These are phyloP conservation scores for Pestalotiopsis sp. DNA, from an alignment of 2,329 filamentous ascomycete genomes.

Conservation along the genomic window DNA sequence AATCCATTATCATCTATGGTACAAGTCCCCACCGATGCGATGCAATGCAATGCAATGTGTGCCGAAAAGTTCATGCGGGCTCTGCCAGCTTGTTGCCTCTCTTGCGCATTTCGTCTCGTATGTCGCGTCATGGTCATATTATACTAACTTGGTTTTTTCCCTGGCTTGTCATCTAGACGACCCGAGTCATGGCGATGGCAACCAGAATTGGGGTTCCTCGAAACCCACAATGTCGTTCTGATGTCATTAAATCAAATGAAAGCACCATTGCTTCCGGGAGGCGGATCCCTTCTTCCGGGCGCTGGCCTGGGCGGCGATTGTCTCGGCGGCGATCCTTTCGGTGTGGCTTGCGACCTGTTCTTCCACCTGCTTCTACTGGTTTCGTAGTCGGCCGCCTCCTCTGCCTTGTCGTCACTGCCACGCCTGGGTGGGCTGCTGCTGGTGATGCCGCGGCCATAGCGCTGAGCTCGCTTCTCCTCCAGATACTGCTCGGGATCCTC, in stretches of 20 bases:
- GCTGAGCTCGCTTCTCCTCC: slow-evolving; percentile 29
- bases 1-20: neutral
- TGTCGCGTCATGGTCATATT: slow-evolving; percentile 1
- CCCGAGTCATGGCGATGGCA: neutral
- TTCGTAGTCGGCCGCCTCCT: slow-evolving; percentile 25
- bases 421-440: slow-evolving; percentile 30
- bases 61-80: neutral
- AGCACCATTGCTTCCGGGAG: slow-evolving; percentile 18
- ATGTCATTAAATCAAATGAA: slow-evolving; percentile 7
- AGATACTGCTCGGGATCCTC: slow-evolving; percentile 28
- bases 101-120: neutral
- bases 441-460: slow-evolving; percentile 45
- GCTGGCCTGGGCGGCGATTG: slow-evolving; percentile 19
- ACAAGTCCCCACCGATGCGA: neutral
- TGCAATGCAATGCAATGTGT: neutral
- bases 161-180: neutral
- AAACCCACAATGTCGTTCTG: neutral
- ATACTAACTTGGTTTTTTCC: neutral
- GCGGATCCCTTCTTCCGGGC: slow-evolving; percentile 3
- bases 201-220: neutral
- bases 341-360: slow-evolving; percentile 22
- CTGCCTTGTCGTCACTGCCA: slow-evolving; percentile 29
- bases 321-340: slow-evolving; percentile 21
- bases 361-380: slow-evolving; percentile 26
- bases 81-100: neutral